A percentile compares a stretch with the other conserved stretches of the same genome.
These are phyloP conservation scores for Aspergillus persii DNA, from an alignment of 2,329 filamentous ascomycete genomes.

Conservation along the genomic window DNA sequence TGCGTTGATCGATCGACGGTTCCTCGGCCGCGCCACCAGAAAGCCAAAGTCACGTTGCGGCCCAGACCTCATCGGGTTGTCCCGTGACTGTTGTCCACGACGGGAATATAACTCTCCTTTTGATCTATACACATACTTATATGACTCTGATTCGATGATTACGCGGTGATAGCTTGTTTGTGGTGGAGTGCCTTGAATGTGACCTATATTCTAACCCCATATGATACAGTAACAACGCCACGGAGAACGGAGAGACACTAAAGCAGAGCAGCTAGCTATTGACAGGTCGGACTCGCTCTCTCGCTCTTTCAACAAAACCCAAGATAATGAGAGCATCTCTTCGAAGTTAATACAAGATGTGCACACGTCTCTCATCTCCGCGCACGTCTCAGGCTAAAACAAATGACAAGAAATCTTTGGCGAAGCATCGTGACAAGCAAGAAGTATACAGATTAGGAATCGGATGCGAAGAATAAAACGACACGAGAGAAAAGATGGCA, in stretches of 20 bases:
- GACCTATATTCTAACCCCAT: slow-evolving; percentile 10
- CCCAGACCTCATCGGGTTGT: neutral
- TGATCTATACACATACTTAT: too few species aligned
- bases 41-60: neutral
- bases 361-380: slow-evolving; percentile 1
- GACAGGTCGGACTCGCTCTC: neutral
- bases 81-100: too few species aligned
- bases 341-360: slow-evolving; percentile 21
- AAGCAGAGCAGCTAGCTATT: slow-evolving; percentile 6
- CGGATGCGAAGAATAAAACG: slow-evolving; percentile 1
- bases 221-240: slow-evolving; percentile 23
- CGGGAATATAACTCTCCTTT: too few species aligned
- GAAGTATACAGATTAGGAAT: slow-evolving; percentile 2
- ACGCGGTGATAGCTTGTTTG: too few species aligned
- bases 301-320: neutral
- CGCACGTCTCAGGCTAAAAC: neutral
- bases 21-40: neutral
- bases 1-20: neutral
- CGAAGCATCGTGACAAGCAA: neutral
- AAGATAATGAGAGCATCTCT: slow-evolving; percentile 2
- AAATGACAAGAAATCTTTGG: slow-evolving; percentile 1
- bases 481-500: slow-evolving; percentile 3
- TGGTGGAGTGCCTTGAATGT: neutral
- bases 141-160: too few species aligned
- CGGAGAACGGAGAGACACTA: slow-evolving; percentile 8